These are phyloP conservation scores for Beta vulgaris DNA, from an alignment of 148 eudicot species.

Conservation along the genomic window DNA sequence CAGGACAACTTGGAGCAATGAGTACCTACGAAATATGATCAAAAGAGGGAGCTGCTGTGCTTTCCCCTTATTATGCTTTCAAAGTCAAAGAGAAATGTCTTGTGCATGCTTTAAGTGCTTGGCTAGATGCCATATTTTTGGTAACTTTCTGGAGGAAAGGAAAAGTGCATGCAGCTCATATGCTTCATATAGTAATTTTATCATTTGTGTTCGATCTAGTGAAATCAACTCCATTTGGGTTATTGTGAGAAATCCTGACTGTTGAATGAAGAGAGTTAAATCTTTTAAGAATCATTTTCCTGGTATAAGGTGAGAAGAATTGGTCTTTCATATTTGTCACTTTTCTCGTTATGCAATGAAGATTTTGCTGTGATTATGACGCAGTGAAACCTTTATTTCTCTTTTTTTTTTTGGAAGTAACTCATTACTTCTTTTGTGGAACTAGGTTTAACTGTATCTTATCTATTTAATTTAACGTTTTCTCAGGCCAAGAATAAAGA, in stretches of 20 bases:
- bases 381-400: neutral
- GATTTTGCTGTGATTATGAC: neutral
- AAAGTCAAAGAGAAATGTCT: neutral
- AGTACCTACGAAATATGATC: neutral
- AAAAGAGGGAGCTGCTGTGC: neutral
- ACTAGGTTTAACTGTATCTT: slow-evolving; percentile 1
- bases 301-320: neutral
- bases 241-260: neutral
- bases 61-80: neutral
- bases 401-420: too few relatives aligned
- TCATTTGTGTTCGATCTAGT: neutral
- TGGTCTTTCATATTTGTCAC: neutral
- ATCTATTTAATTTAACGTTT: slow-evolving; percentile 31
- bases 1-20: too few relatives aligned
- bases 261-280: neutral
- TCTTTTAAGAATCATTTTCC: neutral
- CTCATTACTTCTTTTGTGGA: slow-evolving; percentile 10
- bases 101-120: neutral
- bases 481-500: slow-evolving; percentile 92
- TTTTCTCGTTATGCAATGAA: neutral
- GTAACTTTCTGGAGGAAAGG: too few relatives aligned
- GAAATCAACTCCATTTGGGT: neutral
- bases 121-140: too few relatives aligned
- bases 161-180: too few relatives aligned
- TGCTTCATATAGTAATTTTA: too few relatives aligned